These are phyloP conservation scores for Taiozyma sp. DNA, from an alignment of 1,139 yeast species.

Conservation along the genomic window DNA sequence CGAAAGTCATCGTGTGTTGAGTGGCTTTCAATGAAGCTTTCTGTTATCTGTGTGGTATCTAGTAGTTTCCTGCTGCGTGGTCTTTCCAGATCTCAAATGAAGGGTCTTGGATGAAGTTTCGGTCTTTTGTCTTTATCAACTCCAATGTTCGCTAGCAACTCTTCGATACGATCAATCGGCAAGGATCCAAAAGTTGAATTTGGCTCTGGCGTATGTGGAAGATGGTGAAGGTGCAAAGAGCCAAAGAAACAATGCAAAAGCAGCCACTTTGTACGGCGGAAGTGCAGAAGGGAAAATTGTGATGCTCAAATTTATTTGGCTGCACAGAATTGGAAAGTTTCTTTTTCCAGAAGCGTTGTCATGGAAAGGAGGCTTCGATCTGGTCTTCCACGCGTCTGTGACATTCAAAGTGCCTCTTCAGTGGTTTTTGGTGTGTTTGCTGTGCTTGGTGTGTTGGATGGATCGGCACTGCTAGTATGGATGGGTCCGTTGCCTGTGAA, in stretches of 20 bases:
- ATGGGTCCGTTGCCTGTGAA: too few relatives aligned
- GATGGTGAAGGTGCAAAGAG: too few relatives aligned
- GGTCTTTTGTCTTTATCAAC: neutral
- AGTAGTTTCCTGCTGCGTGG: too few relatives aligned
- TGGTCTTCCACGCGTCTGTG: neutral
- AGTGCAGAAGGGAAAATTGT: neutral
- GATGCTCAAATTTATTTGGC: neutral
- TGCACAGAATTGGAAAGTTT: neutral
- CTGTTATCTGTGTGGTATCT: too few relatives aligned
- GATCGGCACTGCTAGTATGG: too few relatives aligned
- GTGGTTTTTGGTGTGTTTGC: too few relatives aligned
- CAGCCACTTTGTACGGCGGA: neutral
- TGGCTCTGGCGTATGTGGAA: neutral
- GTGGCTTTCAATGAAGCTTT: too few relatives aligned
- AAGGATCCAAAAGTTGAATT: neutral
- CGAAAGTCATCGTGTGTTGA: slow-evolving; percentile 25
- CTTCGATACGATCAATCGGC: neutral
- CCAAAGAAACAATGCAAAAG: neutral
- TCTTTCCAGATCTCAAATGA: too few relatives aligned
- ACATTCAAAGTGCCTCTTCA: neutral
- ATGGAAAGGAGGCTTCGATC: neutral
- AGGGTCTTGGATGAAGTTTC: too few relatives aligned
- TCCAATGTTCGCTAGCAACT: neutral
- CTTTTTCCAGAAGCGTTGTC: neutral
- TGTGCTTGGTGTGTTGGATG: too few relatives aligned